phyloP scores from a whole-genome alignment of 2,329 filamentous ascomycete genomes.

The Diaporthe citrichinensis region DNA sequence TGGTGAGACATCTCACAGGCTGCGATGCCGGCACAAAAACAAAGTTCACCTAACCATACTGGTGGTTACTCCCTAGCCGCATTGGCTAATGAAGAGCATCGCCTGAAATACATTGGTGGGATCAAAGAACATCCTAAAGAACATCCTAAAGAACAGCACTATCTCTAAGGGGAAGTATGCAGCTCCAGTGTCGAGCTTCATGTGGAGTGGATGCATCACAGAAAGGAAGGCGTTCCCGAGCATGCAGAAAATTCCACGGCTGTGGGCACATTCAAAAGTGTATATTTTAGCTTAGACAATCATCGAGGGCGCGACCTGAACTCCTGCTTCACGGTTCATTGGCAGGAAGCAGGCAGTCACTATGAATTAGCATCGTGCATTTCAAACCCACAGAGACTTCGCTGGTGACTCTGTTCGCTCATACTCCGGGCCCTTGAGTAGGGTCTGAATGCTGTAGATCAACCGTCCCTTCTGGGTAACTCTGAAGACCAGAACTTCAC shows the following conservation, averaged over 20 bases:
- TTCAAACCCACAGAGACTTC: not conserved
- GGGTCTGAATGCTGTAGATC: not conserved
- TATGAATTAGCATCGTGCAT: not conserved
- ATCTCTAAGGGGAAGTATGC: no score
- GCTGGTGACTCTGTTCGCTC: not conserved
- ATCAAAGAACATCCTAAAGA: not conserved
- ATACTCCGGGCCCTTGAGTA: no score
- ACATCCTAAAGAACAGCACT: not conserved
- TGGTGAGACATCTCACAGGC: not conserved
- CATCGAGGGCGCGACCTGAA: not conserved
- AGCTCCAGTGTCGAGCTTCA: not conserved
- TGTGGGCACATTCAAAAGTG: not conserved
- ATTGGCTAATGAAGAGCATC: not conserved
- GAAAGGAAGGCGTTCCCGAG: not conserved
- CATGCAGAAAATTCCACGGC: not conserved
- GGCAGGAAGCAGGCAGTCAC: not conserved
- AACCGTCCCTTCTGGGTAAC: no score
- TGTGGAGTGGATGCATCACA: not conserved
- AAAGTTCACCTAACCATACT: not conserved
- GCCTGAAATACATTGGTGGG: not conserved
- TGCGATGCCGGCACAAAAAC: not conserved
- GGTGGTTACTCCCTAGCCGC: not conserved
- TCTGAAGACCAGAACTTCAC: not conserved
- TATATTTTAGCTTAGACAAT: slow-evolving; percentile 8
- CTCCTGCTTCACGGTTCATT: not conserved